phyloP scores from a whole-genome alignment of 257 asterid species.

The Solanum ossicruentum region DNA sequence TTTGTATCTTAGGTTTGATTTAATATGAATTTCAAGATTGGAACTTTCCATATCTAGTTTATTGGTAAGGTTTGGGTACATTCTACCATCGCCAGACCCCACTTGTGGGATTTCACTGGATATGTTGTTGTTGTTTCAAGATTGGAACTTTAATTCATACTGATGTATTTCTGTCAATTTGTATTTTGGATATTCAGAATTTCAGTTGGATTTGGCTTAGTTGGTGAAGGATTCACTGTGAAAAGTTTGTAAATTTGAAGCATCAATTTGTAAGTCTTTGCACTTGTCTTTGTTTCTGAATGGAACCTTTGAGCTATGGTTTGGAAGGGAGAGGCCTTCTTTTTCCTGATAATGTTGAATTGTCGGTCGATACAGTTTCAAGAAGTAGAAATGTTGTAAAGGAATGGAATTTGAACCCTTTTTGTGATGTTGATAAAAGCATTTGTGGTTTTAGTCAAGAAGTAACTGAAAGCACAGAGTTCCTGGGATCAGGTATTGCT shows the following conservation, averaged over 20 bases:
- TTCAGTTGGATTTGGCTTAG: background rate
- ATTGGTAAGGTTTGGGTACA: no score
- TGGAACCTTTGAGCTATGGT: slow-evolving; percentile 18
- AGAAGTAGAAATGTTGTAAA: slow-evolving; percentile 4
- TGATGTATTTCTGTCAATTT: background rate
- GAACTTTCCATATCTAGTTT: background rate
- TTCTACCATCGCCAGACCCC: no score
- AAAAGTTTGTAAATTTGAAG: background rate
- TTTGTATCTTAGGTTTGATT: background rate
- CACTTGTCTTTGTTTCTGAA: background rate
- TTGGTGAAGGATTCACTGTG: background rate
- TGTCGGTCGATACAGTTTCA: background rate
- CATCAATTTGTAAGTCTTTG: background rate
- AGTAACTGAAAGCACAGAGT: background rate
- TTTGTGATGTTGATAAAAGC: slow-evolving; percentile 3
- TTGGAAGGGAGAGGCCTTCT: slow-evolving; percentile 8
- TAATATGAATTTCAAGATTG: background rate
- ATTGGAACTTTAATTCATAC: background rate
- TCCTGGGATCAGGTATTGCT: slow-evolving; percentile 5
- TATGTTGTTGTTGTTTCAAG: background rate
- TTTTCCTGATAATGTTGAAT: slow-evolving; percentile 11
- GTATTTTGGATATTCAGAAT: background rate
- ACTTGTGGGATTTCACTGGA: no score
- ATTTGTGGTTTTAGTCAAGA: slow-evolving; percentile 1
- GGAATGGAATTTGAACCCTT: slow-evolving; percentile 1